Conservation (phyloP, 148 eudicot genomes). For the Agrostemma githago region DNA sequence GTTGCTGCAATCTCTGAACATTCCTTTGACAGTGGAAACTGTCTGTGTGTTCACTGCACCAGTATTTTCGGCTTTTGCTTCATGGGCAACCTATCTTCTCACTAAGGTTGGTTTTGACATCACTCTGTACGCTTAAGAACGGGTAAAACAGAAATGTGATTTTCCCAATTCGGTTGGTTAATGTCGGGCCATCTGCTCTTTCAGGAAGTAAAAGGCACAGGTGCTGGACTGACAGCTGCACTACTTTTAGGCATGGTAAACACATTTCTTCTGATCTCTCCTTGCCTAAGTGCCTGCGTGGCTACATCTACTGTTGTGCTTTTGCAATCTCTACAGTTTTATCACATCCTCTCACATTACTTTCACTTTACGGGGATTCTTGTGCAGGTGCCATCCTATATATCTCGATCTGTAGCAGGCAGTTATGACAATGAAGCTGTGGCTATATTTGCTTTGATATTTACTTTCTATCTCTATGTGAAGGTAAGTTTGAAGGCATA, state of each 20-base stretch:
- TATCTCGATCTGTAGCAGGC: constrained; percentile 97
- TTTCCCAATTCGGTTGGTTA: constrained; percentile 9
- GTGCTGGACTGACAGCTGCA: constrained; percentile 96
- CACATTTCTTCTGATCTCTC: neutral
- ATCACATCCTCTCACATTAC: too few species aligned
- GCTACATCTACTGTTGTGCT: neutral
- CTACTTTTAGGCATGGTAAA: constrained; percentile 90
- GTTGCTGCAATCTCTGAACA: constrained; percentile 73
- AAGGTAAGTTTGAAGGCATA: constrained; percentile 44
- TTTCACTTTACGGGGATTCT: neutral
- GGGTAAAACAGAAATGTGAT: neutral
- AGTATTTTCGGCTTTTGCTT: constrained; percentile 82
- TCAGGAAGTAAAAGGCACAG: constrained; percentile 92
- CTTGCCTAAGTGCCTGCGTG: constrained; percentile 13
- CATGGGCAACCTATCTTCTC: constrained; percentile 93
- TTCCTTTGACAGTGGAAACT: constrained; percentile 96
- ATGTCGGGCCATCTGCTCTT: constrained; percentile 16
- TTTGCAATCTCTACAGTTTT: too few species aligned
- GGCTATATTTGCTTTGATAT: constrained; percentile 91
- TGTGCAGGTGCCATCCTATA: constrained; percentile 93
- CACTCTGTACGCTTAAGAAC: neutral
- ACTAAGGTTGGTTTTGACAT: constrained; percentile 61
- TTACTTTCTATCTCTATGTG: constrained; percentile 90
- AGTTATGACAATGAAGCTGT: constrained; percentile 99
- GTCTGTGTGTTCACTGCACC: constrained; percentile 99